Conservation (phyloP, 192 early-diverging fungal genomes). For the Coemansia sp. region DNA sequence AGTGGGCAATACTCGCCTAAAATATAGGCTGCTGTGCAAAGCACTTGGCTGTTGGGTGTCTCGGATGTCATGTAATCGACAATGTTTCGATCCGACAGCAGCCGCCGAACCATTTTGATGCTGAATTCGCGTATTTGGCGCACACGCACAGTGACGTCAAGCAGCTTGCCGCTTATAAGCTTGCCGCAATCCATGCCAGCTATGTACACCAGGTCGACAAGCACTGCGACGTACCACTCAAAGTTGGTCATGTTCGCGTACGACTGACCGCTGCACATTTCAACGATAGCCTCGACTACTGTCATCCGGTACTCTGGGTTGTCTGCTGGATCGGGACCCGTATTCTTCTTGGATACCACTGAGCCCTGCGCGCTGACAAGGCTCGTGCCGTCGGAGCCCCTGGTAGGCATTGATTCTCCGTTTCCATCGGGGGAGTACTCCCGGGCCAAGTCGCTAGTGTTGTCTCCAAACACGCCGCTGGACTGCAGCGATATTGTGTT, state of each 20-base stretch:
- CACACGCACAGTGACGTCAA: slow-evolving; percentile 89
- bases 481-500: slow-evolving; percentile 38
- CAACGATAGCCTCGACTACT: slow-evolving; percentile 78
- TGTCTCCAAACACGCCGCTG: not conserved
- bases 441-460: not conserved
- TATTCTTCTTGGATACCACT: slow-evolving; percentile 10
- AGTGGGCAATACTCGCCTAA: slow-evolving; percentile 81
- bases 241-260: slow-evolving; percentile 86
- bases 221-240: slow-evolving; percentile 90
- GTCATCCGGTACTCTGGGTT: slow-evolving; percentile 69
- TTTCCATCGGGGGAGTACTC: slow-evolving; percentile 22
- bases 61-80: slow-evolving; percentile 68
- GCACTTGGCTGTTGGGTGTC: slow-evolving; percentile 57
- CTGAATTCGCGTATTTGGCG: slow-evolving; percentile 74
- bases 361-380: slow-evolving; percentile 30
- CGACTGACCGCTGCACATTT: slow-evolving; percentile 78
- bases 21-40: slow-evolving; percentile 89
- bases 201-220: slow-evolving; percentile 74
- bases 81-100: slow-evolving; percentile 63
- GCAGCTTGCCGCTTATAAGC: slow-evolving; percentile 66
- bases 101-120: slow-evolving; percentile 66
- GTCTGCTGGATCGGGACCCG: slow-evolving; percentile 25
- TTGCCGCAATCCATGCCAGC: slow-evolving; percentile 73
- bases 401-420: not conserved
- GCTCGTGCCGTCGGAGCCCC: slow-evolving; percentile 17